Evolutionary conservation across 2,329 filamentous ascomycete species (phyloP), one percentile per base, ranked within the genome.

Genomic region (Colletotrichum musicola): DNA sequence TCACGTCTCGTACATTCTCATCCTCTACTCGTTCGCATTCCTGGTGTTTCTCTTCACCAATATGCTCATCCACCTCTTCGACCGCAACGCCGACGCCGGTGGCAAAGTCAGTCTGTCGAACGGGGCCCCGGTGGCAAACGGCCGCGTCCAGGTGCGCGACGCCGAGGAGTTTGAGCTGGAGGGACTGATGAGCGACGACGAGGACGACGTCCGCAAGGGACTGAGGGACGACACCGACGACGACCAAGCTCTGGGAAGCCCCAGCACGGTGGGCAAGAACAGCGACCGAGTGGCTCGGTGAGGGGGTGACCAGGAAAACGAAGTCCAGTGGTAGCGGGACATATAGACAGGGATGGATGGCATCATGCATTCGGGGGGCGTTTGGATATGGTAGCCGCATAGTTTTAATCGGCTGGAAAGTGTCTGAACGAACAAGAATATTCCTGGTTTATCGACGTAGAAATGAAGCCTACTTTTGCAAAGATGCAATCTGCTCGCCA

Each of bases 21-120:
- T 98, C 61, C 83, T 98, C 10, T 98, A 92, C 85, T 97, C 93
- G 74, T 85, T 98, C 59, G 92, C 95, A 25, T 98, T 97, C 79
- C 80, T 99, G 20, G 79, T 97, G 53, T 99, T 97, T 83, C 89
- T 99, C 44, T 97, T 98, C 70, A 89, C 92, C 76, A 94, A 96
- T 76, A 90, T 97, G 82, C 92, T 98, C 56, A 86, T 98, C 53
- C 85, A 92, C 75, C 84, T 98, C 16, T 98, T 97, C 81, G 93
- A 95, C 68, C 88, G 92, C 51, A 81, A 81, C 27, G 80, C 81
- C 42, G 82, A 81, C 73, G 80, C 80, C 1, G 70, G 75, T 3
- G 70, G 78, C 22, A 73, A 71, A 6, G 85, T 85, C 69, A 76
- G 79, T 3, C 71, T 80, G 4, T 70, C 73, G 38, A 81, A 82